Evolutionary conservation across 805 yeast species (phyloP).

Genomic region (Starmerella apicola): DNA sequence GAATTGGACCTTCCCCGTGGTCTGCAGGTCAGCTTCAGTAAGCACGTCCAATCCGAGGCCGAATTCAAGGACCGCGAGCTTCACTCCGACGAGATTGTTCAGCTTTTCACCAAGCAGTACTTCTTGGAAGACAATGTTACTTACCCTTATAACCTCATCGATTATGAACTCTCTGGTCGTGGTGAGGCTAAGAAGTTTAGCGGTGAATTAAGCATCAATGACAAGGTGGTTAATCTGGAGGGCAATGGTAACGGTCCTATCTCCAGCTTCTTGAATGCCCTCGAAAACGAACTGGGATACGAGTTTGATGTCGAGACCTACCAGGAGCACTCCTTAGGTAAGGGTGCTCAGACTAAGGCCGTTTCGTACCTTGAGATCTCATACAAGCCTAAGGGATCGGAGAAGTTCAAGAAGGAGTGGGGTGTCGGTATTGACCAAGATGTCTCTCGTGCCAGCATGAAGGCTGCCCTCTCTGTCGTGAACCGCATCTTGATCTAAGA

Average conservation of each 20-base stretch:
- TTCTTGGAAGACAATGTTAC: conserved; percentile 30
- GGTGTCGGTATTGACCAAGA: conserved; percentile 91
- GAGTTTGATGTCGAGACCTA: conserved; percentile 53
- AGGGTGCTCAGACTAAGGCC: conserved; percentile 58
- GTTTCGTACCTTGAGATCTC: conserved; percentile 62
- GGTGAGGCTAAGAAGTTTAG: conserved; percentile 23
- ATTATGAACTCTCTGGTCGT: conserved; percentile 39
- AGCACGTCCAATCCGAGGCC: conserved; percentile 55
- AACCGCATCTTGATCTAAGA: conserved; percentile 24
- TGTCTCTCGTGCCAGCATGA: conserved; percentile 71
- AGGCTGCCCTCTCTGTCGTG: conserved; percentile 32
- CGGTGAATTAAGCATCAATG: conserved; percentile 30
- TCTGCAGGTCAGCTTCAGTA: conserved; percentile 63
- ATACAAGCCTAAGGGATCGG: conserved; percentile 32
- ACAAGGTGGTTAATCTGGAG: conserved; percentile 29
- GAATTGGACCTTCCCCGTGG: conserved; percentile 75
- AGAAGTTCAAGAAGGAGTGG: conserved; percentile 41
- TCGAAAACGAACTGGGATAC: conserved; percentile 37
- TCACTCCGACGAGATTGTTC: conserved; percentile 48
- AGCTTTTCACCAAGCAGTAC: conserved; percentile 51
- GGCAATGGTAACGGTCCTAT: conserved; percentile 79
- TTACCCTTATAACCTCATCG: conserved; percentile 33
- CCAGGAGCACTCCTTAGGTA: conserved; percentile 70
- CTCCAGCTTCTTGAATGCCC: conserved; percentile 58
- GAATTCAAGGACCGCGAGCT: conserved; percentile 64